Conservation (phyloP, 1,139 yeast species). For the Suhomyces maxii region DNA sequence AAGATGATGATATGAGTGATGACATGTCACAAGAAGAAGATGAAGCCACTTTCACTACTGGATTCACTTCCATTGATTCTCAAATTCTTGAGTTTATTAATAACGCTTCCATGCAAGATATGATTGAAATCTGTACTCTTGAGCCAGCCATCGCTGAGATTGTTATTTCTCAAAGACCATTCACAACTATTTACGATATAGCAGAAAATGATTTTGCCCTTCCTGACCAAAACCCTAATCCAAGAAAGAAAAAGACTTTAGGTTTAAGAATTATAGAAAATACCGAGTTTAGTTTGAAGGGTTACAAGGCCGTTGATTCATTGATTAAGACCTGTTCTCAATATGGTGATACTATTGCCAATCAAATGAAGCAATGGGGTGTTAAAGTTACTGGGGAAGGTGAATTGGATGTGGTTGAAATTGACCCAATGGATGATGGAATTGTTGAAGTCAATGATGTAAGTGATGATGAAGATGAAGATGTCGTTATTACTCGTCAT, state of each 20-base stretch:
- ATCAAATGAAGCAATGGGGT: conserved; percentile 85
- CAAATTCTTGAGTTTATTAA: conserved; percentile 78
- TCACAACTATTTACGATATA: conserved; percentile 53
- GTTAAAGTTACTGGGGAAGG: conserved; percentile 66
- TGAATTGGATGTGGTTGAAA: conserved; percentile 57
- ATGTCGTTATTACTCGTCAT: conserved; percentile 14
- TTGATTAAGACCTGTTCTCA: conserved; percentile 80
- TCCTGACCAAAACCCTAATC: conserved; percentile 23
- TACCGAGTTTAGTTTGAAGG: conserved; percentile 67
- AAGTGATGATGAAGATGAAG: conserved; percentile 24
- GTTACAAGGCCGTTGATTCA: conserved; percentile 92
- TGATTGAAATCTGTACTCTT: conserved; percentile 77
- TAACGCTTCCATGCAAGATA: conserved; percentile 69
- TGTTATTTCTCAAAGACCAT: conserved; percentile 70
- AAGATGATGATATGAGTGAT: conserved; percentile 40
- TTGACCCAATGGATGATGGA: conserved; percentile 16
- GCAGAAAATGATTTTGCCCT: conserved; percentile 41
- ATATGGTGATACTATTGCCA: conserved; percentile 68
- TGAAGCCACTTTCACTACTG: conserved; percentile 33
- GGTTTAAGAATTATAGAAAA: conserved; percentile 80
- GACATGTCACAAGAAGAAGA: conserved; percentile 43
- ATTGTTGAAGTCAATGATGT: conserved; percentile 24
- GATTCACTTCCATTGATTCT: conserved; percentile 56
- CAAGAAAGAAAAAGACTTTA: conserved; percentile 49
- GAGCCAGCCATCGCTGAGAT: conserved; percentile 65